Evolutionary conservation across 2,329 filamentous ascomycete species (phyloP), one percentile per base, ranked within the genome.

Genomic region (Byssochlamys sp.): DNA sequence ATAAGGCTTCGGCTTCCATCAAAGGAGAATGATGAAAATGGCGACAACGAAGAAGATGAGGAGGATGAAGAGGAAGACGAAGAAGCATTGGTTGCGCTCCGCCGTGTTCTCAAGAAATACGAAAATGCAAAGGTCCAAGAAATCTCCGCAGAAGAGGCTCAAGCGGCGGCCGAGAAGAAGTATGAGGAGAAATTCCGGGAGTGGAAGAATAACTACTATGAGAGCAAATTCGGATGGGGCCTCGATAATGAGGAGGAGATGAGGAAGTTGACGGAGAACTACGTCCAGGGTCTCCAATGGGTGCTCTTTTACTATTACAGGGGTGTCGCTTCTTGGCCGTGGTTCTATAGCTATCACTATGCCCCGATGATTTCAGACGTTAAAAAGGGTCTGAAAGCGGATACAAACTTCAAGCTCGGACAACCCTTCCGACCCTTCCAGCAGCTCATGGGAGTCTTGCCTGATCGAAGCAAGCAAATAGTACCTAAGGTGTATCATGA

Each of bases 331-430:
- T 97, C 92, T 11, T 99, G 94, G 94, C 91, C 94, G 12, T 99
- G 94, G 94, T 99, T 89, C 76, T 99, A 96, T 74, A 81, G 81
- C 60, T 99, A 96, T 73, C 95, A 99, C 75, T 99, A 99, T 73
- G 89, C 95, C 9, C 94, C 94, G 1, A 90, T 97, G 84, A 99
- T 96, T 58, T 95, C 90, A 84, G 94, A 99, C 75, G 90, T 99
- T 63, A 87, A 87, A 70, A 91, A 89, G 72, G 94, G 94, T 26
- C 77, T 99, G 53, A 84, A 84, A 53, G 94, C 91, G 1, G 83
- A 97, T 71, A 84, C 96, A 69, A 86, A 95, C 67, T 99, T 99
- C 80, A 86, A 88, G 65, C 86, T 97, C 60, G 94, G 95, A 10
- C 91, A 96, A 71, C 94, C 94, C 0, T 99, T 99, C 81, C 85